Percentiles rank a stretch among this genome's conserved stretches.
These are phyloP conservation scores for Achlya hypogyna DNA, from an alignment of 352 stramenopile species.

Conservation along the genomic window DNA sequence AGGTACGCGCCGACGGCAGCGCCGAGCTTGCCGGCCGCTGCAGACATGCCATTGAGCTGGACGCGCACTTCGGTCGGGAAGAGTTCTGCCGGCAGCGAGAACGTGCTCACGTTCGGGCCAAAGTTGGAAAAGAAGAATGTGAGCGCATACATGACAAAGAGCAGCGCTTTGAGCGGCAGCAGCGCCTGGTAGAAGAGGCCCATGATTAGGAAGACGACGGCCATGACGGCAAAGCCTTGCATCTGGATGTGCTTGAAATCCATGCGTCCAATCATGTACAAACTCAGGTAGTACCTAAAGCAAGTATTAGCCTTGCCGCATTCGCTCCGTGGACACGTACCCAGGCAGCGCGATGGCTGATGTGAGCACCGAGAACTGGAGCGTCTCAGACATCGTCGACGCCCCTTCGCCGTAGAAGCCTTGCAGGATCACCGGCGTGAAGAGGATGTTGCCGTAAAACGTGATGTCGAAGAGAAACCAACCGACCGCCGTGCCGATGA, in stretches of 20 bases:
- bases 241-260: conserved; percentile 78
- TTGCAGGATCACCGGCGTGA: conserved; percentile 73
- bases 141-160: conserved; percentile 55
- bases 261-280: conserved; percentile 50
- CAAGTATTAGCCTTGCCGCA: no score
- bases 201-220: conserved; percentile 49
- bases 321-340: neutral
- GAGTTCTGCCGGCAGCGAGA: conserved; percentile 71
- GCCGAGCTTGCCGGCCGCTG: conserved; percentile 66
- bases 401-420: conserved; percentile 55
- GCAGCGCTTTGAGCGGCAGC: conserved; percentile 29
- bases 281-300: conserved; percentile 41
- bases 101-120: conserved; percentile 81
- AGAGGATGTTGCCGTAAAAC: conserved; percentile 87
- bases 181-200: conserved; percentile 48
- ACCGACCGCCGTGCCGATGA: conserved; percentile 70
- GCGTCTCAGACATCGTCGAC: conserved; percentile 44
- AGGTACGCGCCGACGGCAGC: conserved; percentile 47
- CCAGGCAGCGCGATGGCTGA: conserved; percentile 60
- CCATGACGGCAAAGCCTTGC: conserved; percentile 63
- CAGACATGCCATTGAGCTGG: conserved; percentile 74
- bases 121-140: conserved; percentile 88
- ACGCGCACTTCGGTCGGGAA: conserved; percentile 60
- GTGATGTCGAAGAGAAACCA: conserved; percentile 91
- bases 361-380: conserved; percentile 57